Conservation (phyloP, 192 early-diverging fungal species). For the Coemansia asiatica region DNA sequence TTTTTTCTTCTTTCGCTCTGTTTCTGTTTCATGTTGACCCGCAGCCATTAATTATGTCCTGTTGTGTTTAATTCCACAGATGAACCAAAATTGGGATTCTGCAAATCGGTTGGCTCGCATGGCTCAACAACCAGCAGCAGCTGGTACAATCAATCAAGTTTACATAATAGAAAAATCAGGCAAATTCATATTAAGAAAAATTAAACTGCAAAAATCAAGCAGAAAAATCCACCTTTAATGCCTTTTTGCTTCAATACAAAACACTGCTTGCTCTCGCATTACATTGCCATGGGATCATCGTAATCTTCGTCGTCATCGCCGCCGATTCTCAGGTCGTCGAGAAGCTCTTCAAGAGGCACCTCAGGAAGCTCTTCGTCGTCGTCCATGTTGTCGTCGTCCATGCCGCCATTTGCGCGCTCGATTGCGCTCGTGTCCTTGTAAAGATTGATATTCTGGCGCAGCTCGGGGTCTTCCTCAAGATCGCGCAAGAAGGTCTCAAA, state of each 20-base stretch:
- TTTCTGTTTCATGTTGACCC: too few relatives aligned
- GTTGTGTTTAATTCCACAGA: too few relatives aligned
- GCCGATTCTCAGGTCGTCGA: constrained; percentile 84
- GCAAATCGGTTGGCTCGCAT: not conserved
- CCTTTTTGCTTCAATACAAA: not conserved
- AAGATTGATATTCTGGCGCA: constrained; percentile 90
- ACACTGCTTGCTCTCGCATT: not conserved
- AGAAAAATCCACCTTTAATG: not conserved
- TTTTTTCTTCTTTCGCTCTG: not conserved
- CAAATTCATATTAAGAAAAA: not conserved
- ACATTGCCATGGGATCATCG: constrained; percentile 35
- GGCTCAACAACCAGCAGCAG: not conserved
- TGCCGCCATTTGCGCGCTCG: constrained; percentile 1
- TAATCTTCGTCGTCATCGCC: constrained; percentile 58
- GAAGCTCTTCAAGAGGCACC: constrained; percentile 86
- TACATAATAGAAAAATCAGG: too few relatives aligned
- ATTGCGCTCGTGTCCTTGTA: constrained; percentile 64
- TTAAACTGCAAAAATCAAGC: not conserved
- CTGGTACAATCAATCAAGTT: not conserved
- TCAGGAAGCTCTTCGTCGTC: constrained; percentile 92
- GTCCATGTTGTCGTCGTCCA: constrained; percentile 59
- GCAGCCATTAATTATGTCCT: too few relatives aligned
- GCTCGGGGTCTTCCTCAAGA: constrained; percentile 97
- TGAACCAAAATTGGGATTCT: too few relatives aligned
- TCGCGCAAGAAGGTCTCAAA: constrained; percentile 96